Percentiles rank a stretch among this genome's conserved stretches.
These are phyloP conservation scores for Cladosporium sp. DNA, from an alignment of 2,329 filamentous ascomycete genomes.

Conservation along the genomic window DNA sequence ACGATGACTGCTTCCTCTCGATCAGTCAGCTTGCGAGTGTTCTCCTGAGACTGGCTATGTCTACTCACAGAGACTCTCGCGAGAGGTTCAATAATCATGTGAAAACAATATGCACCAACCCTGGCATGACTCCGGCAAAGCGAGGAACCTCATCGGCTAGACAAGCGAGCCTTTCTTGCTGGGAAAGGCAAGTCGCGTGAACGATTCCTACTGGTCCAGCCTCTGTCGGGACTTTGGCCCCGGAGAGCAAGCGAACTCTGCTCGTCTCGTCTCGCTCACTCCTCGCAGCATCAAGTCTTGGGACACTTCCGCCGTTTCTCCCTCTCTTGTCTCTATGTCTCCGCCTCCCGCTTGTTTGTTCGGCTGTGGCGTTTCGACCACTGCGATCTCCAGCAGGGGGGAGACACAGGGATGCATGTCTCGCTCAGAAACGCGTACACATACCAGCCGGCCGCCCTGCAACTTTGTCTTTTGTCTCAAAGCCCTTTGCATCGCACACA, in stretches of 20 bases:
- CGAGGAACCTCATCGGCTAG: slow-evolving; percentile 1
- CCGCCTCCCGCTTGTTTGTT: background rate
- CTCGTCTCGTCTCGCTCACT: background rate
- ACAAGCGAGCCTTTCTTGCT: slow-evolving; percentile 8
- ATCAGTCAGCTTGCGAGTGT: too few relatives aligned
- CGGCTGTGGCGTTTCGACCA: slow-evolving; percentile 1
- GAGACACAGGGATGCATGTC: slow-evolving; percentile 9
- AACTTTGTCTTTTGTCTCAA: background rate
- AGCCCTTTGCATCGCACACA: too few relatives aligned
- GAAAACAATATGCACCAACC: background rate
- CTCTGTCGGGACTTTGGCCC: background rate
- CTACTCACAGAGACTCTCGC: too few relatives aligned
- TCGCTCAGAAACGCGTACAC: slow-evolving; percentile 5
- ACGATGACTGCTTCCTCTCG: too few relatives aligned
- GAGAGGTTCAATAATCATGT: too few relatives aligned
- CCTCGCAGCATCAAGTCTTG: slow-evolving; percentile 6
- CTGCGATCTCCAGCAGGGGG: slow-evolving; percentile 6
- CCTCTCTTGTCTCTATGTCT: background rate
- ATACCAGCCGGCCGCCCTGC: background rate
- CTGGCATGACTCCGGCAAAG: background rate
- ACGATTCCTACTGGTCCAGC: slow-evolving; percentile 8
- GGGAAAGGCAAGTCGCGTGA: slow-evolving; percentile 4
- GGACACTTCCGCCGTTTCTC: background rate
- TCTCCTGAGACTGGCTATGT: too few relatives aligned
- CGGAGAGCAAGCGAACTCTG: slow-evolving; percentile 2